These are phyloP conservation scores for Amorphotheca resinae DNA, from an alignment of 495 filamentous ascomycete species.

Conservation along the genomic window DNA sequence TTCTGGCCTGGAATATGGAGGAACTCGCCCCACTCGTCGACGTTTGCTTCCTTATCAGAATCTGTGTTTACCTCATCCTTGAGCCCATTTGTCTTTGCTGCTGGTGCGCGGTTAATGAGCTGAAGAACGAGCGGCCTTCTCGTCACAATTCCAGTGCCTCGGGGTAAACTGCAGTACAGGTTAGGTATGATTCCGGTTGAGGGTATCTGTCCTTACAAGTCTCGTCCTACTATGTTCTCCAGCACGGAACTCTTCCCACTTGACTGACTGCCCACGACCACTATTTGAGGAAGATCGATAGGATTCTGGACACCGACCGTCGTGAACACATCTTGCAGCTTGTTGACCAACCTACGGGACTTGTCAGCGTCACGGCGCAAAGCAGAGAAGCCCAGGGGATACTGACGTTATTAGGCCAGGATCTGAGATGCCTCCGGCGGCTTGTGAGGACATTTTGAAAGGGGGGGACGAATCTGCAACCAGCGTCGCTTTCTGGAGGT, in stretches of 20 bases:
- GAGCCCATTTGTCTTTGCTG: conserved; percentile 60
- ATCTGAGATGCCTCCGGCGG: conserved; percentile 43
- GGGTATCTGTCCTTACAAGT: conserved; percentile 88
- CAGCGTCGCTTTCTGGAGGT: background rate
- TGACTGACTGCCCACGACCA: conserved; percentile 95
- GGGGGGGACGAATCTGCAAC: background rate
- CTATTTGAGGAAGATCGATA: conserved; percentile 98
- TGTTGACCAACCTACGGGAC: conserved; percentile 77
- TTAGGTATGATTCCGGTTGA: conserved; percentile 7
- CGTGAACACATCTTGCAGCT: conserved; percentile 97
- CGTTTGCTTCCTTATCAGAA: conserved; percentile 71
- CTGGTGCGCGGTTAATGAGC: conserved; percentile 71
- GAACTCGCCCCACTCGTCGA: conserved; percentile 98
- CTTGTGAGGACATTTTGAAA: conserved; percentile 19
- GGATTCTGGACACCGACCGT: conserved; percentile 98
- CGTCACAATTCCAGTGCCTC: conserved; percentile 96
- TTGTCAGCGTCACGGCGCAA: conserved; percentile 18
- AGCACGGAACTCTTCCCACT: conserved; percentile 99
- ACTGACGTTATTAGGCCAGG: conserved; percentile 45
- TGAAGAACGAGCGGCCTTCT: conserved; percentile 92
- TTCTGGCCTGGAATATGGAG: conserved; percentile 97
- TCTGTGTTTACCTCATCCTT: conserved; percentile 49
- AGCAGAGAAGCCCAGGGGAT: conserved; percentile 14
- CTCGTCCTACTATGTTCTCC: conserved; percentile 97
- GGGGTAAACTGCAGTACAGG: conserved; percentile 59